phyloP scores from a whole-genome alignment of 768 basidiomycete species.

The Mycena vitilis region DNA sequence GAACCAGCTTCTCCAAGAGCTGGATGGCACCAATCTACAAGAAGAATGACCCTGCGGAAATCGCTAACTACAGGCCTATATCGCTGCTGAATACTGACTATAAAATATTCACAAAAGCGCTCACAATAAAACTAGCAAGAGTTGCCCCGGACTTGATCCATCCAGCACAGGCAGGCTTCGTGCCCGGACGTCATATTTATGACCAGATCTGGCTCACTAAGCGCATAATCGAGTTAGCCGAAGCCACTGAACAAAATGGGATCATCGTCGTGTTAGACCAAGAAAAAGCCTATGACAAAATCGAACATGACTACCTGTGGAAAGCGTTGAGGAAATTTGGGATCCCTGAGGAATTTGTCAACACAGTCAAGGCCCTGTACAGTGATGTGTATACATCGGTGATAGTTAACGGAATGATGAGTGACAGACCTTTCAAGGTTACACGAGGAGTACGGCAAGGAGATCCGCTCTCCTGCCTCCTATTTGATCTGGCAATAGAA shows the following conservation, averaged over 20 bases:
- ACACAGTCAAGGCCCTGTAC: conserved; percentile 4
- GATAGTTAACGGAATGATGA: background rate
- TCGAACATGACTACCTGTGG: conserved; percentile 15
- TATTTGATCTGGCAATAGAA: conserved; percentile 10
- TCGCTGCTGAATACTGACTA: too few species aligned
- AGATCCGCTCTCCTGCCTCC: conserved; percentile 33
- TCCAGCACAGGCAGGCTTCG: conserved; percentile 38
- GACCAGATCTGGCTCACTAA: conserved; percentile 8
- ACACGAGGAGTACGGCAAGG: conserved; percentile 29
- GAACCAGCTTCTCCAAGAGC: too few species aligned
- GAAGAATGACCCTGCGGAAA: too few species aligned
- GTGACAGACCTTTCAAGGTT: conserved; percentile 29
- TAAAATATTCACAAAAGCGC: too few species aligned
- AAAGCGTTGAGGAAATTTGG: conserved; percentile 33
- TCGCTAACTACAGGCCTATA: too few species aligned
- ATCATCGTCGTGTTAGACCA: conserved; percentile 3
- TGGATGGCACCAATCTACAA: too few species aligned
- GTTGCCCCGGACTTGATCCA: conserved; percentile 5
- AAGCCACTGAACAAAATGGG: conserved; percentile 2
- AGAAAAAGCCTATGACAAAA: conserved; percentile 17
- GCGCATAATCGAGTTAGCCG: background rate
- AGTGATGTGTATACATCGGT: conserved; percentile 7
- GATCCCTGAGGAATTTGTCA: conserved; percentile 7
- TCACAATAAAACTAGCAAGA: too few species aligned
- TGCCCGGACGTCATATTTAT: conserved; percentile 24